These are phyloP conservation scores for Dimocarpus longan DNA, from an alignment of 345 rosid genomes.

Conservation along the genomic window DNA sequence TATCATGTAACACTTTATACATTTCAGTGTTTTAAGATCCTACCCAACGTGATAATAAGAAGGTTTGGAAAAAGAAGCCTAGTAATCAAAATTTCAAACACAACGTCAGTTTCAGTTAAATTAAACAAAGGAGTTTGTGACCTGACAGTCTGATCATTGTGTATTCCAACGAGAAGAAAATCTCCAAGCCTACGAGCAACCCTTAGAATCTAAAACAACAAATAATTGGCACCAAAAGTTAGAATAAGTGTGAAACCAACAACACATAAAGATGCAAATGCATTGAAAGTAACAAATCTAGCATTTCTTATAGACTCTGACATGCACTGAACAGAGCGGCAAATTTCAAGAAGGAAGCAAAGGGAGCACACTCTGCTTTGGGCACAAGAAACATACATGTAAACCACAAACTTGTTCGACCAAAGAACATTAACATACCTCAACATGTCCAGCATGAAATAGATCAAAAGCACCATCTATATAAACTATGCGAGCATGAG, in stretches of 20 bases:
- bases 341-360: not conserved
- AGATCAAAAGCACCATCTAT: conserved; percentile 86
- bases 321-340: not conserved
- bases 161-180: conserved; percentile 79
- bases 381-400: not conserved
- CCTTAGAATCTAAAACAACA: conserved; percentile 50
- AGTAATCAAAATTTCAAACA: not conserved
- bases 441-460: conserved; percentile 86
- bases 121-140: conserved; percentile 19
- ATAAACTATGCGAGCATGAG: conserved; percentile 66
- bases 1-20: not conserved
- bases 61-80: not conserved
- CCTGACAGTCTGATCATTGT: conserved; percentile 74
- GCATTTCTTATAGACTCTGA: not conserved
- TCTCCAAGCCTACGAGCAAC: conserved; percentile 74
- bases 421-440: conserved; percentile 41
- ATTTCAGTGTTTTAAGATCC: conserved; percentile 1
- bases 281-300: not conserved
- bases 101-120: not conserved
- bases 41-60: not conserved
- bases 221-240: conserved; percentile 1
- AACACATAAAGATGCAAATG: not conserved
- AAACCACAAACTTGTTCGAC: not conserved
- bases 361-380: not conserved
- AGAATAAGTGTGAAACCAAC: not conserved